These are phyloP conservation scores for Botrytis squamosa DNA, from an alignment of 2,329 filamentous ascomycete species.

Conservation along the genomic window DNA sequence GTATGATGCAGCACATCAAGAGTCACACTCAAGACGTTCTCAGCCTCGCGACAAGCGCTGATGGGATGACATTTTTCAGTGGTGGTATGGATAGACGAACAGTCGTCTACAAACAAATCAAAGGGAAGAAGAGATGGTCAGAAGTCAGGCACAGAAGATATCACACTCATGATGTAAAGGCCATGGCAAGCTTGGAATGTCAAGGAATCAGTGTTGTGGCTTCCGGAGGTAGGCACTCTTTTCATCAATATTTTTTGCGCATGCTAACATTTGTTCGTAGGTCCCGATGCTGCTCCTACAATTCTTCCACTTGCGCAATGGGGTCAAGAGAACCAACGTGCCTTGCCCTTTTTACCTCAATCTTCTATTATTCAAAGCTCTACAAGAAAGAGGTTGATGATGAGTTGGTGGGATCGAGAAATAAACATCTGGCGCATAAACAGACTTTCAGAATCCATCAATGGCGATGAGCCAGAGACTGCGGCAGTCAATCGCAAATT, in stretches of 20 bases:
- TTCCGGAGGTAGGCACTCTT: slow-evolving; percentile 69
- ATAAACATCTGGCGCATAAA: slow-evolving; percentile 74
- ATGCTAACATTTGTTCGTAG: slow-evolving; percentile 48
- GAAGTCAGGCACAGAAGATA: slow-evolving; percentile 84
- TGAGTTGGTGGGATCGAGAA: slow-evolving; percentile 91
- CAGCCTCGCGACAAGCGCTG: slow-evolving; percentile 76
- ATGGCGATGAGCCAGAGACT: slow-evolving; percentile 43
- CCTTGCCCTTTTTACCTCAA: slow-evolving; percentile 82
- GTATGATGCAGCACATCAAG: slow-evolving; percentile 79
- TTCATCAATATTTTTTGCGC: slow-evolving; percentile 2
- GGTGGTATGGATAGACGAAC: slow-evolving; percentile 90
- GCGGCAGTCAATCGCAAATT: slow-evolving; percentile 57
- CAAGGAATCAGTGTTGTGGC: slow-evolving; percentile 81
- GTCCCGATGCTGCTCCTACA: slow-evolving; percentile 80
- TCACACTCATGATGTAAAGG: slow-evolving; percentile 93
- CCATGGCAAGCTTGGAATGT: slow-evolving; percentile 86
- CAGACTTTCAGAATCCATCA: slow-evolving; percentile 25
- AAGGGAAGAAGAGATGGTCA: slow-evolving; percentile 68
- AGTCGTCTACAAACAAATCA: slow-evolving; percentile 72
- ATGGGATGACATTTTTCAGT: slow-evolving; percentile 81
- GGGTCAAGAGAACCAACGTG: slow-evolving; percentile 76
- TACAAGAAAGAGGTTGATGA: slow-evolving; percentile 68
- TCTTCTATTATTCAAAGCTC: slow-evolving; percentile 71
- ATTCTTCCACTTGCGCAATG: slow-evolving; percentile 77
- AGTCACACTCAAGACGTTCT: slow-evolving; percentile 88